A percentile compares a stretch with the other conserved stretches of the same genome.
Evolutionary conservation across 805 yeast species (phyloP).

Genomic region (Metschnikowia chrysomelidarum): DNA sequence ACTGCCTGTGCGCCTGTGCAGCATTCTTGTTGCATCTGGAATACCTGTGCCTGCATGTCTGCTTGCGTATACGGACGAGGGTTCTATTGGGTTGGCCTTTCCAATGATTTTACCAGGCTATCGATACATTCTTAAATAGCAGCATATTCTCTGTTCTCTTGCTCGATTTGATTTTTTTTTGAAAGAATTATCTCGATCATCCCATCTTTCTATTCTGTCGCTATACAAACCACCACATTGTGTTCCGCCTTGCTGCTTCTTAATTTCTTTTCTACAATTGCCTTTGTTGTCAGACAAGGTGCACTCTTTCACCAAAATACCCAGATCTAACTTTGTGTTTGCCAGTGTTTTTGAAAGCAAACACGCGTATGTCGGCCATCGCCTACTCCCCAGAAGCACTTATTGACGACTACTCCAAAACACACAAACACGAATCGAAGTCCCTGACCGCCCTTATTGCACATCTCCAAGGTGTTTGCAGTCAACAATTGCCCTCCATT

Average conservation of each 20-base stretch:
- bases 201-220: not conserved
- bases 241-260: not conserved
- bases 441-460: no score
- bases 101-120: conserved; percentile 9
- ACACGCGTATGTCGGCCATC: conserved; percentile 7
- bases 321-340: not conserved
- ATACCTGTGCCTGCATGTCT: conserved; percentile 9
- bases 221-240: conserved; percentile 1
- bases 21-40: conserved; percentile 11
- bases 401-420: conserved; percentile 7
- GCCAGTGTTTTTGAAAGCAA: not conserved
- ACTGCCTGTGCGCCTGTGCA: conserved; percentile 3
- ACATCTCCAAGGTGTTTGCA: conserved; percentile 2
- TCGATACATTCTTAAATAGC: conserved; percentile 7
- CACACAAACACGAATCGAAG: conserved; percentile 1
- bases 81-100: not conserved
- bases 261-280: no score
- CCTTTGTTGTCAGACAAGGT: no score
- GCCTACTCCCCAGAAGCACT: conserved; percentile 5
- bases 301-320: not conserved
- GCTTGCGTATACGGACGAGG: conserved; percentile 12
- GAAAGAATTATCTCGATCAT: no score
- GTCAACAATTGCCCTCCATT: conserved; percentile 10
- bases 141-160: conserved; percentile 6
- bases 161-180: conserved; percentile 2